Percentiles rank a stretch among this genome's conserved stretches.
Conservation (phyloP, 2,329 filamentous ascomycete genomes). For the Microdochium trichocladiopsis region DNA sequence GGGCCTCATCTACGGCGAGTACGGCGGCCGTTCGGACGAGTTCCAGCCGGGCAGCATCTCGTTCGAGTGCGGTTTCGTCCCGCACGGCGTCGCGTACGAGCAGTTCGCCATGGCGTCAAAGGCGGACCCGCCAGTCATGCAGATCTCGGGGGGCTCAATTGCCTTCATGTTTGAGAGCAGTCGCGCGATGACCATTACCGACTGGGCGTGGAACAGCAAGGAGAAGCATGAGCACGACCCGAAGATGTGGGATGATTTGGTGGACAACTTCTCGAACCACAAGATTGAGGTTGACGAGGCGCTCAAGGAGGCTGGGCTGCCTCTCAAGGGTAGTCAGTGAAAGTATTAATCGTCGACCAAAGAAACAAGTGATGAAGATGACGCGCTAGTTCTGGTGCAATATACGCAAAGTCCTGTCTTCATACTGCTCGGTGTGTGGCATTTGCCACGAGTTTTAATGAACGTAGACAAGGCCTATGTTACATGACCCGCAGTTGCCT, state of each 20-base stretch:
- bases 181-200: constrained; percentile 48
- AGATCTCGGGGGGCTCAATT: constrained; percentile 37
- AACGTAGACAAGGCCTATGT: too few species aligned
- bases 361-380: too few species aligned
- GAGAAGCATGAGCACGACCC: constrained; percentile 35
- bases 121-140: constrained; percentile 32
- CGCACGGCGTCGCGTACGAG: constrained; percentile 40
- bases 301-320: constrained; percentile 1
- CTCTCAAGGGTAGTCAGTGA: neutral
- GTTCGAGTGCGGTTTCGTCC: constrained; percentile 31
- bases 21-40: constrained; percentile 19
- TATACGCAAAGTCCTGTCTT: too few species aligned
- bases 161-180: constrained; percentile 45
- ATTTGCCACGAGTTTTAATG: too few species aligned
- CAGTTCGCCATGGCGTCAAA: constrained; percentile 41
- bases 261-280: constrained; percentile 39
- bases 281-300: constrained; percentile 1
- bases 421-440: too few species aligned
- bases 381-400: too few species aligned
- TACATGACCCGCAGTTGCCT: too few species aligned
- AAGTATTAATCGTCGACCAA: too few species aligned
- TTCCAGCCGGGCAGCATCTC: constrained; percentile 38
- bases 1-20: constrained; percentile 34
- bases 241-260: constrained; percentile 46
- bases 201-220: constrained; percentile 39